Evolutionary conservation across 2,329 filamentous ascomycete genomes (phyloP).

Genomic region (Lachnellula hyalina): DNA sequence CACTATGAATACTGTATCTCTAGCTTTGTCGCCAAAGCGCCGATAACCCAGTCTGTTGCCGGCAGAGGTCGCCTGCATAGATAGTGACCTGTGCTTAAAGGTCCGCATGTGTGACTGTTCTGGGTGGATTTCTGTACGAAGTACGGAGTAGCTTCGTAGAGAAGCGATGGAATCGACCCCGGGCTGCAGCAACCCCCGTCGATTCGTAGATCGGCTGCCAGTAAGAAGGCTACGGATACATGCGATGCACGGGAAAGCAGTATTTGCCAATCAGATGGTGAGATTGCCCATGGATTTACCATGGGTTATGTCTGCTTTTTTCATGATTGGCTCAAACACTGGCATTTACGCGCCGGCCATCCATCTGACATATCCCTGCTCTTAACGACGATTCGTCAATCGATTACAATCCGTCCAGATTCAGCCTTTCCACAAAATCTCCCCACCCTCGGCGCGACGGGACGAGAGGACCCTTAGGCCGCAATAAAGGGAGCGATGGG

Average conservation of each 20-base stretch:
- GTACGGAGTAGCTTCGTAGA: slow-evolving; percentile 10
- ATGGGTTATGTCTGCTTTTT: neutral
- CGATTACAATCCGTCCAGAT: slow-evolving; percentile 1
- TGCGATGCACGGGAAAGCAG: slow-evolving; percentile 7
- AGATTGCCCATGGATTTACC: slow-evolving; percentile 6
- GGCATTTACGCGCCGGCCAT: slow-evolving; percentile 23
- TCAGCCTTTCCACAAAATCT: slow-evolving; percentile 1
- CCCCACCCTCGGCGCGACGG: slow-evolving; percentile 11
- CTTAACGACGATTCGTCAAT: slow-evolving; percentile 20
- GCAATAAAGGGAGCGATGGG: neutral
- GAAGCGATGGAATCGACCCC: neutral
- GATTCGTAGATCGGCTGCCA: neutral
- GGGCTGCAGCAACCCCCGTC: slow-evolving; percentile 4
- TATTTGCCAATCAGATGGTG: slow-evolving; percentile 13
- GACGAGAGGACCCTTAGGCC: slow-evolving; percentile 9
- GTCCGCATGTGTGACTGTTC: slow-evolving; percentile 21
- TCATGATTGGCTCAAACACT: slow-evolving; percentile 19
- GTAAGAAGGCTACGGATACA: slow-evolving; percentile 9
- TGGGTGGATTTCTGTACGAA: slow-evolving; percentile 17
- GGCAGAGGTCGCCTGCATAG: slow-evolving; percentile 16
- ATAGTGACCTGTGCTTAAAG: slow-evolving; percentile 26
- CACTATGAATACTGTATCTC: slow-evolving; percentile 4
- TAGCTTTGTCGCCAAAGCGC: slow-evolving; percentile 23
- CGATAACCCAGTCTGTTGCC: slow-evolving; percentile 24
- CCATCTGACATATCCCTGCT: slow-evolving; percentile 5